Conservation (phyloP, 129 eudicot genomes). For the Deinandra increscens region DNA sequence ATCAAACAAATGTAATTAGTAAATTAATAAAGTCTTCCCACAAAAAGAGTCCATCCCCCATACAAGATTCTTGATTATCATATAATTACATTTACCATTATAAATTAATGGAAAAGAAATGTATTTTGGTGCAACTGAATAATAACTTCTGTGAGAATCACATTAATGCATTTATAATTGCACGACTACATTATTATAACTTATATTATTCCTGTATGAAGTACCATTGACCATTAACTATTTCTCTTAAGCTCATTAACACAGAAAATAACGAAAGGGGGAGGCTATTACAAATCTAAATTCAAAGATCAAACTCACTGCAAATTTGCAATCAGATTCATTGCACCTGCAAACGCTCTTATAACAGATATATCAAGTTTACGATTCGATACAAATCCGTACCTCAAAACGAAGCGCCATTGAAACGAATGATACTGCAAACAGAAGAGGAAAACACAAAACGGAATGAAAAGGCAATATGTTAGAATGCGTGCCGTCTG, state of each 20-base stretch:
- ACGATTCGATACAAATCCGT: background rate
- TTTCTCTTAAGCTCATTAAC: too few species aligned
- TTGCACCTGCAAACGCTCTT: background rate
- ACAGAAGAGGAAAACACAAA: constrained; percentile 13
- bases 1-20: background rate
- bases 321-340: background rate
- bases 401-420: constrained; percentile 92
- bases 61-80: background rate
- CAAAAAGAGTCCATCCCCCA: too few species aligned
- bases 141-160: too few species aligned
- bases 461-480: background rate
- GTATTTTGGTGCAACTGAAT: background rate
- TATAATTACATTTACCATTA: background rate
- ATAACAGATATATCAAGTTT: background rate
- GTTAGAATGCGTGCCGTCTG: background rate
- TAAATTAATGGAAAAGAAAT: background rate
- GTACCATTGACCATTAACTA: too few species aligned
- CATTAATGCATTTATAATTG: background rate
- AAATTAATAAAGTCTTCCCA: too few species aligned
- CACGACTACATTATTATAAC: too few species aligned
- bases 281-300: too few species aligned
- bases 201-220: too few species aligned
- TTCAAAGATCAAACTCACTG: background rate
- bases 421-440: background rate
- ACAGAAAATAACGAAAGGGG: too few species aligned